These are phyloP conservation scores for Botrytis sinoallii DNA, from an alignment of 2,329 filamentous ascomycete species.

Conservation along the genomic window DNA sequence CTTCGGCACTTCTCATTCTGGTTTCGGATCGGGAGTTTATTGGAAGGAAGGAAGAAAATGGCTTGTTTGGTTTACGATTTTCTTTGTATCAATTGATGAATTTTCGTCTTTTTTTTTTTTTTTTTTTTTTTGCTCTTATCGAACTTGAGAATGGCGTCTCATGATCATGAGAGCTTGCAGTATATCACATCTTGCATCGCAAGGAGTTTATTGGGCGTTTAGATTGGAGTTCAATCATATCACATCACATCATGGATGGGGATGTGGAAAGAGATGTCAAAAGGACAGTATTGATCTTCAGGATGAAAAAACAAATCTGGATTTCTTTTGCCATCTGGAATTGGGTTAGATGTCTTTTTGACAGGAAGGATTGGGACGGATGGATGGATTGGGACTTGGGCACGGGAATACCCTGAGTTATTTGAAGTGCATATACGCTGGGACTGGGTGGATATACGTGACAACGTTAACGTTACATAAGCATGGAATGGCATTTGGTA, in stretches of 20 bases:
- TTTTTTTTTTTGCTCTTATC: neutral
- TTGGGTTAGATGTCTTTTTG: conserved; percentile 13
- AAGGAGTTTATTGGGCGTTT: conserved; percentile 19
- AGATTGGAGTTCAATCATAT: neutral
- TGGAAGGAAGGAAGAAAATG: neutral
- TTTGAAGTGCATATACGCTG: neutral
- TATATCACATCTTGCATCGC: conserved; percentile 13
- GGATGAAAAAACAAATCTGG: conserved; percentile 16
- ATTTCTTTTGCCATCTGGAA: conserved; percentile 12
- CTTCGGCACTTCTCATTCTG: neutral
- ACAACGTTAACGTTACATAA: conserved; percentile 13
- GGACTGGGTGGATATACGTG: neutral
- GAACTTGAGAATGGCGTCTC: neutral
- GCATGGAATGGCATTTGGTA: conserved; percentile 16
- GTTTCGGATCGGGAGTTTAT: neutral
- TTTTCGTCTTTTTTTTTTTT: neutral
- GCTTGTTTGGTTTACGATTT: conserved; percentile 14
- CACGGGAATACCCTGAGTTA: conserved; percentile 10
- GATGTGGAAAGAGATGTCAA: conserved; percentile 7
- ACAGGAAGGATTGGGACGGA: neutral
- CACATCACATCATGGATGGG: conserved; percentile 8
- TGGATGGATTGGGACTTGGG: neutral
- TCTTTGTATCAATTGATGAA: conserved; percentile 17
- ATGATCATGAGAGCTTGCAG: neutral
- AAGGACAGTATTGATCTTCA: conserved; percentile 5